Percentiles rank a stretch among this genome's conserved stretches.
Evolutionary conservation across 2,329 filamentous ascomycete genomes (phyloP).

Genomic region (Paramyrothecium roridum): DNA sequence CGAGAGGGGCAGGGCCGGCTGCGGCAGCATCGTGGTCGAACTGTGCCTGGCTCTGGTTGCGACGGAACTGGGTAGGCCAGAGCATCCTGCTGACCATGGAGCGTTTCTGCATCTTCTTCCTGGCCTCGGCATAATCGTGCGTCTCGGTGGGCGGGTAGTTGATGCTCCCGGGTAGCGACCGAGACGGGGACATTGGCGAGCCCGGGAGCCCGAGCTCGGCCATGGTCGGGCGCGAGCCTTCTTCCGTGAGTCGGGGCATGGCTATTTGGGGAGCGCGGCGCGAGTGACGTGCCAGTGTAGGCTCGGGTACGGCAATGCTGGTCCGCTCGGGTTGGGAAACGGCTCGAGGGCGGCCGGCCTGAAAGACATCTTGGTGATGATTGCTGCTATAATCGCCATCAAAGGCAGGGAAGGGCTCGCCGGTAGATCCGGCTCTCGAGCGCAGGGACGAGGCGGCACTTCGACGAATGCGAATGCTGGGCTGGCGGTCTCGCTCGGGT

Average conservation of each 20-base stretch:
- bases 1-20: neutral
- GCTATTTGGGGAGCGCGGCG: constrained; percentile 26
- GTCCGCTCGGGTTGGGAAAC: constrained; percentile 29
- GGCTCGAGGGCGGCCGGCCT: constrained; percentile 26
- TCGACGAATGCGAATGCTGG: constrained; percentile 22
- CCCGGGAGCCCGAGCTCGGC: constrained; percentile 25
- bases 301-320: constrained; percentile 11
- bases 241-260: constrained; percentile 36
- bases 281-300: constrained; percentile 21
- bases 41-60: constrained; percentile 7
- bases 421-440: neutral
- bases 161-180: constrained; percentile 20
- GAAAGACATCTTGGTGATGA: constrained; percentile 8
- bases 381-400: constrained; percentile 5
- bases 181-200: constrained; percentile 18
- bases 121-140: neutral
- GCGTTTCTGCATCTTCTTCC: constrained; percentile 10
- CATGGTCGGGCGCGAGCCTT: constrained; percentile 30
- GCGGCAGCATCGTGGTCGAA: neutral
- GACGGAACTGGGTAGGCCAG: constrained; percentile 16
- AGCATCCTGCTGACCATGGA: constrained; percentile 21
- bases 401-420: constrained; percentile 1
- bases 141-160: neutral
- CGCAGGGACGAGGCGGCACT: constrained; percentile 9
- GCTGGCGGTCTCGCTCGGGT: constrained; percentile 14